Percentiles rank a stretch among this genome's conserved stretches.
Conservation (phyloP, 2,329 filamentous ascomycete species). For the Didymella pomorum region DNA sequence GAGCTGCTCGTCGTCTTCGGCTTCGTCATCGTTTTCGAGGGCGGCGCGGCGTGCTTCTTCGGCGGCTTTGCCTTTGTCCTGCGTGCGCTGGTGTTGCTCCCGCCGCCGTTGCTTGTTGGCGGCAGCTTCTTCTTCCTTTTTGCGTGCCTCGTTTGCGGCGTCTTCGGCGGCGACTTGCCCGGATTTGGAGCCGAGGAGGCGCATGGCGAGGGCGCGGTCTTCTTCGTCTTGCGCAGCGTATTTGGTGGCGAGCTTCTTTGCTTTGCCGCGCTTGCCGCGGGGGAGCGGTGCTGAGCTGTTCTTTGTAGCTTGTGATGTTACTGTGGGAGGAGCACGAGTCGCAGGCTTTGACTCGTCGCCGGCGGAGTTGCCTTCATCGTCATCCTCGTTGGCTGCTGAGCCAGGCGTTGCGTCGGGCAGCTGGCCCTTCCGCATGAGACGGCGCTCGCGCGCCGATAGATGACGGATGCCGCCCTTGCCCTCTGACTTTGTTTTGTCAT, state of each 20-base stretch:
- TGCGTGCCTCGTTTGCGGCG: constrained; percentile 67
- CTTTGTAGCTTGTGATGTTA: constrained; percentile 40
- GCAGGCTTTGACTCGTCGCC: constrained; percentile 28
- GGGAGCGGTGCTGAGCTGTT: constrained; percentile 47
- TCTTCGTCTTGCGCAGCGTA: constrained; percentile 96
- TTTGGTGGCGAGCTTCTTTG: constrained; percentile 86
- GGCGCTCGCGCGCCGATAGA: constrained; percentile 51
- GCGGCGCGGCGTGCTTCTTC: constrained; percentile 70
- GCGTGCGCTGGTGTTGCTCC: constrained; percentile 79
- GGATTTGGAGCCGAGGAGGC: constrained; percentile 81
- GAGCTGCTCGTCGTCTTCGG: constrained; percentile 66
- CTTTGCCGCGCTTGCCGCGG: constrained; percentile 81
- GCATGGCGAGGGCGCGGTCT: constrained; percentile 83
- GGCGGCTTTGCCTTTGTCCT: constrained; percentile 77
- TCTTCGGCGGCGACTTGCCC: constrained; percentile 72
- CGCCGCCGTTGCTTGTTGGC: constrained; percentile 77
- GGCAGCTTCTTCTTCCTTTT: constrained; percentile 74
- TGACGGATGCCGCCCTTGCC: constrained; percentile 41
- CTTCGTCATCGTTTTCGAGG: constrained; percentile 55
- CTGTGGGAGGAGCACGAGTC: constrained; percentile 36
- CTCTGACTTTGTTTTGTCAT: constrained; percentile 19
- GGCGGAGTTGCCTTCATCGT: constrained; percentile 45
- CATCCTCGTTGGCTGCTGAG: constrained; percentile 28
- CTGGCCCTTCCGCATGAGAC: constrained; percentile 50
- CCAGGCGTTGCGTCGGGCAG: constrained; percentile 24